Evolutionary conservation across 352 stramenopile species (phyloP).

Genomic region (Phytophthora tentaculata): DNA sequence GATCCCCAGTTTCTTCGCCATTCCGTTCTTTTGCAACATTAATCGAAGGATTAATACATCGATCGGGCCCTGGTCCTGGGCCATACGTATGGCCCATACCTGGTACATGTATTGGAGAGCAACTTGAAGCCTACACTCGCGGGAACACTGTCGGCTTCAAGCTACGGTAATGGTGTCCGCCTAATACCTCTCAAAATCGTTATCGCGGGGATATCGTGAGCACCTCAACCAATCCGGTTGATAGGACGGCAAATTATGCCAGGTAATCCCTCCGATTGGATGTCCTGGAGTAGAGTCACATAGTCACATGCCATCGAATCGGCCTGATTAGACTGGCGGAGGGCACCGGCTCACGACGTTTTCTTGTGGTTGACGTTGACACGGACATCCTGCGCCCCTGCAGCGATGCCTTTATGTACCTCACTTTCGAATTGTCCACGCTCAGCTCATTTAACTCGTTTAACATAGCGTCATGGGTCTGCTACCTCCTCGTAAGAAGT

Average conservation of each 20-base stretch:
- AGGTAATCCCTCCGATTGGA: conserved; percentile 18
- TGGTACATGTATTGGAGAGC: too few relatives aligned
- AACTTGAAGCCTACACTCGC: not conserved
- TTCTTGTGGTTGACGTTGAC: conserved; percentile 20
- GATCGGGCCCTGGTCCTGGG: too few relatives aligned
- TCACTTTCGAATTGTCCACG: conserved; percentile 27
- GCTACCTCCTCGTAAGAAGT: conserved; percentile 34
- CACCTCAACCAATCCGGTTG: conserved; percentile 10
- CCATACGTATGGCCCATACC: too few relatives aligned
- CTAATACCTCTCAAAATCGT: not conserved
- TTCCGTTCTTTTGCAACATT: too few relatives aligned
- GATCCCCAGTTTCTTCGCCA: too few relatives aligned
- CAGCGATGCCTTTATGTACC: not conserved
- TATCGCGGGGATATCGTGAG: not conserved
- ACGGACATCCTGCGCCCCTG: not conserved
- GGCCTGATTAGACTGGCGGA: conserved; percentile 14
- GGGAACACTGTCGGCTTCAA: not conserved
- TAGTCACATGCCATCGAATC: conserved; percentile 10
- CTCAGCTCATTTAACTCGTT: not conserved
- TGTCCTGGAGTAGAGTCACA: not conserved
- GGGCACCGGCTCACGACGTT: conserved; percentile 1
- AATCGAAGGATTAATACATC: too few relatives aligned
- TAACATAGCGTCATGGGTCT: conserved; percentile 23
- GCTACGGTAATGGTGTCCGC: too few relatives aligned
- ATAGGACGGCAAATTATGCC: conserved; percentile 5